Evolutionary conservation across 768 basidiomycete species (phyloP).

Genomic region (Sutorius australiensis): DNA sequence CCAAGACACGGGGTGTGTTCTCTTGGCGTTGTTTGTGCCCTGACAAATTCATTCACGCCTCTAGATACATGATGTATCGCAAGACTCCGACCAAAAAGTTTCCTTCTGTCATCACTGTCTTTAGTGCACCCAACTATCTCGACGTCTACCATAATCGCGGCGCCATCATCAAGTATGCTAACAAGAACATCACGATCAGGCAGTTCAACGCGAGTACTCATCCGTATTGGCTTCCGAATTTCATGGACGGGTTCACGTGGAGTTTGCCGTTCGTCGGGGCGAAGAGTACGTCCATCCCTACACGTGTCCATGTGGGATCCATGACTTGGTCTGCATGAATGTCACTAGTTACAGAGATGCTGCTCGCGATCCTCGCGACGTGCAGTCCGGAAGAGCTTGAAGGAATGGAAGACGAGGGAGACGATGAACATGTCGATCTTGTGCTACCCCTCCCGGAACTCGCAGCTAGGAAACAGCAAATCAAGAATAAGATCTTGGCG

Average conservation of each 20-base stretch:
- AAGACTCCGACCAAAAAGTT: conserved; percentile 95
- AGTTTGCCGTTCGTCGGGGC: conserved; percentile 96
- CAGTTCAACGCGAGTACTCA: conserved; percentile 79
- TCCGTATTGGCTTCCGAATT: conserved; percentile 96
- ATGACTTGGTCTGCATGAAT: neutral
- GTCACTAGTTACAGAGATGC: conserved; percentile 87
- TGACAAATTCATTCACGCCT: neutral
- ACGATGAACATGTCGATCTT: conserved; percentile 28
- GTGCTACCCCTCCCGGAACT: conserved; percentile 39
- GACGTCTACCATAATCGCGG: conserved; percentile 97
- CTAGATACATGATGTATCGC: conserved; percentile 88
- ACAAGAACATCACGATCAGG: conserved; percentile 94
- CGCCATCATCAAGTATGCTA: conserved; percentile 95
- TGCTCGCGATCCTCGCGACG: conserved; percentile 89
- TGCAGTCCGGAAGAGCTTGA: conserved; percentile 93
- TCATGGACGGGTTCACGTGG: conserved; percentile 99
- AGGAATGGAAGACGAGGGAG: conserved; percentile 50
- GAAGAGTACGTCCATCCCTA: conserved; percentile 69
- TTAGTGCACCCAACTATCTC: conserved; percentile 96
- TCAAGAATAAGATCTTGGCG: conserved; percentile 92
- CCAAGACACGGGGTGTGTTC: conserved; percentile 85
- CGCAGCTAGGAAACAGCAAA: conserved; percentile 61
- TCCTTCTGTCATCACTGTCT: conserved; percentile 97
- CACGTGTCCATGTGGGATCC: neutral
- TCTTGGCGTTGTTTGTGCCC: neutral